Evolutionary conservation across 176 grass and related monocot species (phyloP).

Genomic region (Oryza glaberrima): DNA sequence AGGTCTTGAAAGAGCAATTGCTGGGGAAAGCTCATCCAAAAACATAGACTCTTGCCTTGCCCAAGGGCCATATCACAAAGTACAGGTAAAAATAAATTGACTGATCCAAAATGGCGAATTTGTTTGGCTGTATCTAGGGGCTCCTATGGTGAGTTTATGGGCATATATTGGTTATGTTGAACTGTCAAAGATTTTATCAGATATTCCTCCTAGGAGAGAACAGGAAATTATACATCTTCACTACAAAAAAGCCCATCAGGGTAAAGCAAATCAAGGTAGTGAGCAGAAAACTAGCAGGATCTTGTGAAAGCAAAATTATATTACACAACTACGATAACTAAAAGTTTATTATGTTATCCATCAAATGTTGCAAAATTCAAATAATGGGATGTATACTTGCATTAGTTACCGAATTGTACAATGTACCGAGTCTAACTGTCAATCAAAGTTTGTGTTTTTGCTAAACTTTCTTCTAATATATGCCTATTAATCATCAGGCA

Average conservation of each 20-base stretch:
- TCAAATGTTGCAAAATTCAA: neutral
- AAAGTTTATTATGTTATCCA: neutral
- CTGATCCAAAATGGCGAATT: neutral
- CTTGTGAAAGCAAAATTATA: neutral
- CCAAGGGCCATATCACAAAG: neutral
- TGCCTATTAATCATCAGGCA: neutral
- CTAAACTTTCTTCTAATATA: neutral
- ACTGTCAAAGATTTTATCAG: neutral
- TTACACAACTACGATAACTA: neutral
- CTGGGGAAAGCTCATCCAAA: neutral
- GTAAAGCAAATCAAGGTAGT: neutral
- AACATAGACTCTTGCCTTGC: neutral
- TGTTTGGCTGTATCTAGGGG: neutral
- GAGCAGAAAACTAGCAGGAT: neutral
- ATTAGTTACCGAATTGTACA: neutral
- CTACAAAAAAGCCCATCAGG: neutral
- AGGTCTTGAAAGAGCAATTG: neutral
- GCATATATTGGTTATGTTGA: neutral
- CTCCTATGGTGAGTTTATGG: neutral
- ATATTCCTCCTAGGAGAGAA: neutral
- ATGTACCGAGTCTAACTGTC: neutral
- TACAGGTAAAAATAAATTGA: neutral
- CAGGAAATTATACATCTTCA: neutral
- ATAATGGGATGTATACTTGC: neutral
- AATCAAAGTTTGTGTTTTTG: neutral